Percentiles rank a stretch among this genome's conserved stretches.
phyloP scores from a whole-genome alignment of 345 rosid species.

The Isatis tinctoria region DNA sequence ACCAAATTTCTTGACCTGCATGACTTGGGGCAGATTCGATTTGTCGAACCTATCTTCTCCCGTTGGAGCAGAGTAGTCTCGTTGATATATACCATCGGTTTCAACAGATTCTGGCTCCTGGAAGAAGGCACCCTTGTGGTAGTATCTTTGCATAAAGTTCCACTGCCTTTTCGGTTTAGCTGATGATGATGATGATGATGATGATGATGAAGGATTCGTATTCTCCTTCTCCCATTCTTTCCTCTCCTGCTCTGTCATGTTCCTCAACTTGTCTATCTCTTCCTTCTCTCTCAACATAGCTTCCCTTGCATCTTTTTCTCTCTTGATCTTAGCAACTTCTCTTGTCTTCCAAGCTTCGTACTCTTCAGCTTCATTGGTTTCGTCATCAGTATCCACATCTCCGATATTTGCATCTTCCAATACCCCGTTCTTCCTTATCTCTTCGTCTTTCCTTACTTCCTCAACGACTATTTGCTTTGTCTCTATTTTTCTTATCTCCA shows the following conservation, averaged over 20 bases:
- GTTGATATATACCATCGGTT: constrained; percentile 29
- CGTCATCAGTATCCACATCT: constrained; percentile 69
- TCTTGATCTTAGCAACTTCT: constrained; percentile 57
- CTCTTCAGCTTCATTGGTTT: constrained; percentile 58
- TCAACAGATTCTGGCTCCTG: constrained; percentile 43
- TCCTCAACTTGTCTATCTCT: constrained; percentile 57
- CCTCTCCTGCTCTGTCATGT: constrained; percentile 67
- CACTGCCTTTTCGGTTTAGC: constrained; percentile 42
- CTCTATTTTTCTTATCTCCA: constrained; percentile 51
- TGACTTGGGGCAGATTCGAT: constrained; percentile 42
- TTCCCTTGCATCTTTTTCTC: constrained; percentile 48
- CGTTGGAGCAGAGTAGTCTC: constrained; percentile 63
- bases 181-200: constrained; percentile 25
- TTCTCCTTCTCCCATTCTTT: constrained; percentile 56
- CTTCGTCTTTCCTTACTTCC: constrained; percentile 50
- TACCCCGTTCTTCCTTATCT: constrained; percentile 46
- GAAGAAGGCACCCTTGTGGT: constrained; percentile 68
- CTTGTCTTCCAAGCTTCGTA: constrained; percentile 62
- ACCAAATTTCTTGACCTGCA: constrained; percentile 68
- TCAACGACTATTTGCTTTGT: constrained; percentile 55
- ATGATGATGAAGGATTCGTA: constrained; percentile 39
- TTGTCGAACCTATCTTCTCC: constrained; percentile 69
- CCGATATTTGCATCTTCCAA: constrained; percentile 47
- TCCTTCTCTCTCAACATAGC: constrained; percentile 56
- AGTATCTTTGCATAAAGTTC: constrained; percentile 69